Evolutionary conservation across 2,329 filamentous ascomycete species (phyloP).

Genomic region (Aureobasidium melanogenum): DNA sequence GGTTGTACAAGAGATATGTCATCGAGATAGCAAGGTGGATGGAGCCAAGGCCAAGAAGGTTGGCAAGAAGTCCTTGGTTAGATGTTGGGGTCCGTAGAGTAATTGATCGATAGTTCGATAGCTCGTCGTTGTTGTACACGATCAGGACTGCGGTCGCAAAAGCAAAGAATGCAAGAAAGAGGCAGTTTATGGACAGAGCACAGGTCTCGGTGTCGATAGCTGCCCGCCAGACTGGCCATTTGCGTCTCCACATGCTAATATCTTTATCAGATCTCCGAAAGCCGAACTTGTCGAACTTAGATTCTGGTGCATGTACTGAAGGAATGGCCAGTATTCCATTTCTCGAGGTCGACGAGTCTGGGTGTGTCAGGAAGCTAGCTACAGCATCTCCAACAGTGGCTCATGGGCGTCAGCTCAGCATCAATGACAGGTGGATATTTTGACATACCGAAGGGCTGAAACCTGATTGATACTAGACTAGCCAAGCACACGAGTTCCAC

Average conservation of each 20-base stretch:
- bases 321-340: not conserved
- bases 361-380: not conserved
- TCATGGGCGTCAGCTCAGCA: not conserved
- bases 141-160: not conserved
- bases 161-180: not conserved
- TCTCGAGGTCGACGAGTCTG: not conserved
- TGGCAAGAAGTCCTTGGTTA: not conserved
- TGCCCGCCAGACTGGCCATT: constrained; percentile 3
- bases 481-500: not conserved
- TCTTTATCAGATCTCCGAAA: not conserved
- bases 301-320: not conserved
- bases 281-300: not conserved
- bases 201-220: not conserved
- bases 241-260: not conserved
- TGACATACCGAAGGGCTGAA: not conserved
- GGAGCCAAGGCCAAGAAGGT: not conserved
- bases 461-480: not conserved
- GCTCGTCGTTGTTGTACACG: not conserved
- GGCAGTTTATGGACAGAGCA: not conserved
- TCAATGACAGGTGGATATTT: not conserved
- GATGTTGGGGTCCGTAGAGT: not conserved
- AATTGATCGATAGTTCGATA: not conserved
- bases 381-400: not conserved
- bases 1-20: not conserved
- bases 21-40: not conserved